Conservation (phyloP, 768 basidiomycete species). For the Suillus tomentosus region DNA sequence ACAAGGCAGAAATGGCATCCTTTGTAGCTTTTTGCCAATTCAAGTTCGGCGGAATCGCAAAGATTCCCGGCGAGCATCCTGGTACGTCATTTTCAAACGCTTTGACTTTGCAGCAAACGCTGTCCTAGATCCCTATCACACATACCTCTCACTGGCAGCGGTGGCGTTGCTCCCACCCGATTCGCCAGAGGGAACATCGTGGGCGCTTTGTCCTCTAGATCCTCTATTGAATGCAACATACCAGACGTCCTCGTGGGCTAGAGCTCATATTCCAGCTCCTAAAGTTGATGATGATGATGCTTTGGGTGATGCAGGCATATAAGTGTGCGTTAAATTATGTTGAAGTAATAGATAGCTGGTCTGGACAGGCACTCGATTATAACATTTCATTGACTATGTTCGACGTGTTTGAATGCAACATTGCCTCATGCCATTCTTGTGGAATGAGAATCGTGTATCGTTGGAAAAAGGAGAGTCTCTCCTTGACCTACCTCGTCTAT, state of each 20-base stretch:
- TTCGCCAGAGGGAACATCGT: conserved; percentile 39
- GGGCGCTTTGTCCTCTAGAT: conserved; percentile 64
- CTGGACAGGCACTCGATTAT: not conserved
- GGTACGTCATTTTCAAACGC: conserved; percentile 46
- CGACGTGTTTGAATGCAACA: not conserved
- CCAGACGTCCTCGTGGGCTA: conserved; percentile 70
- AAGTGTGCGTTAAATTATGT: not conserved
- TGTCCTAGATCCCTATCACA: conserved; percentile 86
- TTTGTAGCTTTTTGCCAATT: conserved; percentile 84
- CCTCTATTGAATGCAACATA: conserved; percentile 69
- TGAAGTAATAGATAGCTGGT: not conserved
- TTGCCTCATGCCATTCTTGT: not conserved
- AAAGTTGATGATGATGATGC: conserved; percentile 5
- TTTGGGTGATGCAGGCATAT: not conserved
- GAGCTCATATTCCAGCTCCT: conserved; percentile 50
- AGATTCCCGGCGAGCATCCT: conserved; percentile 76
- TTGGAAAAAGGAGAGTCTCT: not conserved
- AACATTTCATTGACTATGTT: not conserved
- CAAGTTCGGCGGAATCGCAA: conserved; percentile 86
- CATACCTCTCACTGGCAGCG: conserved; percentile 86
- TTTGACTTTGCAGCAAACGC: conserved; percentile 15
- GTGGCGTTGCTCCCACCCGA: conserved; percentile 65
- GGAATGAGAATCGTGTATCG: not conserved
- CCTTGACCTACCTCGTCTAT: not conserved
- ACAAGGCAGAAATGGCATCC: conserved; percentile 51